Evolutionary conservation across 1,139 yeast species (phyloP).

Genomic region (Pichia inconspicua): DNA sequence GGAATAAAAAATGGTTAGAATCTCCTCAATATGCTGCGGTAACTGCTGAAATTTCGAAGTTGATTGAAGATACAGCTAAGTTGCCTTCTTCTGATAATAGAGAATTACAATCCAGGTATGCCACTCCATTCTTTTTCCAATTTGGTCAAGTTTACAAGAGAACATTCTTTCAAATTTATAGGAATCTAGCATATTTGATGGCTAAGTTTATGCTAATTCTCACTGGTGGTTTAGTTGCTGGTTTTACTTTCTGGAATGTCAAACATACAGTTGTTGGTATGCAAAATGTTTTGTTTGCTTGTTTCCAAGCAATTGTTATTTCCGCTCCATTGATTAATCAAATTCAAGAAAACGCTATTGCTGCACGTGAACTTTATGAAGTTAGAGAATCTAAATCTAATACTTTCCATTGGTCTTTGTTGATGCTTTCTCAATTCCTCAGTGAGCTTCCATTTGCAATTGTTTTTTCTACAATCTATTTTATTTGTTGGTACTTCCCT

Average conservation of each 20-base stretch:
- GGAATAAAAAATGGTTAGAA: constrained; percentile 27
- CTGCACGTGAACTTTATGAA: constrained; percentile 46
- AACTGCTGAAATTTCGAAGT: constrained; percentile 22
- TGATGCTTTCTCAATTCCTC: constrained; percentile 43
- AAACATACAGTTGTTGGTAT: constrained; percentile 39
- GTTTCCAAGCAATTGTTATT: constrained; percentile 40
- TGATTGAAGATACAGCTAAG: constrained; percentile 13
- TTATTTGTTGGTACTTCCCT: constrained; percentile 50
- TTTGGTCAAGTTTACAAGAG: constrained; percentile 34
- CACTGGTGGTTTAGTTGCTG: constrained; percentile 39
- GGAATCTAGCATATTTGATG: constrained; percentile 39
- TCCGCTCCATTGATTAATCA: constrained; percentile 48
- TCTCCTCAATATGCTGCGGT: constrained; percentile 19
- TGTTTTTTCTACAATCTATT: constrained; percentile 43
- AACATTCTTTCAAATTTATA: constrained; percentile 38
- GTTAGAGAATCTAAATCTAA: constrained; percentile 57
- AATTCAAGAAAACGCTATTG: constrained; percentile 46
- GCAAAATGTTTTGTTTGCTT: constrained; percentile 46
- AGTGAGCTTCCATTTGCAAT: constrained; percentile 51
- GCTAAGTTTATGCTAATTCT: constrained; percentile 33
- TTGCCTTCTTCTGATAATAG: constrained; percentile 17
- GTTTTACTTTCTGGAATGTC: constrained; percentile 47
- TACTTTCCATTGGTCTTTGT: constrained; percentile 57
- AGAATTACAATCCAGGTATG: constrained; percentile 28
- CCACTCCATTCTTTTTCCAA: constrained; percentile 33